Evolutionary conservation across 2,329 filamentous ascomycete genomes (phyloP), one percentile per base, ranked within the genome.

Genomic region (Cladosporium cucumerinum): DNA sequence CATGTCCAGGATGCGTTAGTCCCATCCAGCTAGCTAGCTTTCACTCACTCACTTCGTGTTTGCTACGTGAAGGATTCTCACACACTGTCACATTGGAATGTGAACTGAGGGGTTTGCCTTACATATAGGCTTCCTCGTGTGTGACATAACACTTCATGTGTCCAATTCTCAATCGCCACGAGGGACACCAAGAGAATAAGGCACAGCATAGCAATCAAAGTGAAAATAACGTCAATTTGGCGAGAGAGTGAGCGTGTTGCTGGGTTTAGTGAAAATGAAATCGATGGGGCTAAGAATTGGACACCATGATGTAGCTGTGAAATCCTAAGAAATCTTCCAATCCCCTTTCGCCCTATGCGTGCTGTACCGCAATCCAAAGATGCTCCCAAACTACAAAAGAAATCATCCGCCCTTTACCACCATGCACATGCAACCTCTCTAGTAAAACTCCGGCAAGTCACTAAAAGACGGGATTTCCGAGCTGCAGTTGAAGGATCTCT

Each of bases 391-490:
- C 39, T 2, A 46, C n/a, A 21, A 46, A 43, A 21, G 39, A 46
- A 46, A 46, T 21, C 39, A 12, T 12, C 23, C 39, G 39, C 39
- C 23, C 39, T 2, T 10, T 6, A 46, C n/a, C 10, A 10, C 10
- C 39, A 46, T 46, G n/a, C n/a, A 0, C 23, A 21, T 21, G 39
- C 18, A 46, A 23, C 25, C n/a, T 14, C 39, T 23, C 32, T 57
- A 81, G 73, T 82, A 83, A 69, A 74, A 75, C 77, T 84, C 82
- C 52, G 74, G 69, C 75, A 84, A 69, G 25, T 76, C 79, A 61
- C 65, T 72, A 75, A 78, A 83, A 66, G 76, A 71, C 51, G 80
- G 78, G 63, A 82, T 74, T 12, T 68, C 68, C 16, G 71, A 66
- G 67, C 71, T 66, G 74, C 82, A 83, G 66, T 72, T 75, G 68